Percentiles rank a stretch among this genome's conserved stretches.
Conservation (phyloP, 306 rosid species). For the Prunus padus region DNA sequence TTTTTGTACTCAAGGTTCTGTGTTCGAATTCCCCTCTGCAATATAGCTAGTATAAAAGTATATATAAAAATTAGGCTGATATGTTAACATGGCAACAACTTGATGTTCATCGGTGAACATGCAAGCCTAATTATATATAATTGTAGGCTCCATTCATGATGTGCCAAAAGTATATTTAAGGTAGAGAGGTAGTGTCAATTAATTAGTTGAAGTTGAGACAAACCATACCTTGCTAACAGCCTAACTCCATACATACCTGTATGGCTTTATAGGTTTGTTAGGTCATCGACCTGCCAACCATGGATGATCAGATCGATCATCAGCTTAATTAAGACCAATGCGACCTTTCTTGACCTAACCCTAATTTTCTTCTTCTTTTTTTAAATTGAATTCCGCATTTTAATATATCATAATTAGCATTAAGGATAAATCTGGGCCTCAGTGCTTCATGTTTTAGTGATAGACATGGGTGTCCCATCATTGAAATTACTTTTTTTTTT, state of each 20-base stretch:
- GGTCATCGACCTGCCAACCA: constrained; percentile 25
- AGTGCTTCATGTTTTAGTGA: constrained; percentile 24
- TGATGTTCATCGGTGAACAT: not conserved
- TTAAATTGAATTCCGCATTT: not conserved
- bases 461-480: constrained; percentile 41
- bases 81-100: constrained; percentile 10
- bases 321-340: constrained; percentile 7
- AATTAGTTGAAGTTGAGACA: constrained; percentile 15
- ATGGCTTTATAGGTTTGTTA: not conserved
- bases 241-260: not conserved
- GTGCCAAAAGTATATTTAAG: not conserved
- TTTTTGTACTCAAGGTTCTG: too few species aligned
- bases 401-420: not conserved
- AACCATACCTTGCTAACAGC: constrained; percentile 15
- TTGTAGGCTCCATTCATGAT: constrained; percentile 1
- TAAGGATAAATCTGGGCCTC: constrained; percentile 7
- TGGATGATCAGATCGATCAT: constrained; percentile 13
- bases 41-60: too few species aligned
- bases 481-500: not conserved
- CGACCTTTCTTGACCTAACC: not conserved
- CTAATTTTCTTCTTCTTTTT: not conserved
- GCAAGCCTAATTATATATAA: constrained; percentile 4
- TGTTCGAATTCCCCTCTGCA: too few species aligned
- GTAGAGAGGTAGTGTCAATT: constrained; percentile 11
- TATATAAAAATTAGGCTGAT: not conserved